phyloP scores from a whole-genome alignment of 805 yeast species.

The Yarrowia sp. region DNA sequence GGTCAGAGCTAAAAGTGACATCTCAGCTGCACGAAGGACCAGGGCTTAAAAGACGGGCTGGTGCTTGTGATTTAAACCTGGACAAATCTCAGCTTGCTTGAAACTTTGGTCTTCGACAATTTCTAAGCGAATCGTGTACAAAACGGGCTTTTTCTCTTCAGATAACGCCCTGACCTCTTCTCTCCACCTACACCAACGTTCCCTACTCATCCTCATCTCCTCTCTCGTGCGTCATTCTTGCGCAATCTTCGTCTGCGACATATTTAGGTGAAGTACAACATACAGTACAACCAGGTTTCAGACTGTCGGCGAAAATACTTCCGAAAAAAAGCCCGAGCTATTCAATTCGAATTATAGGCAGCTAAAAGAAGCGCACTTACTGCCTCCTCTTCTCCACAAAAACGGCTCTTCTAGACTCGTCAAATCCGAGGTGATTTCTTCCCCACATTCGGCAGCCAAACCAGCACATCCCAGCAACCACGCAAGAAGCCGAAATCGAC shows the following conservation, averaged over 20 bases:
- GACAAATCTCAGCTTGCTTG: conserved; percentile 9
- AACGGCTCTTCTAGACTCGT: background rate
- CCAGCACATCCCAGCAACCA: background rate
- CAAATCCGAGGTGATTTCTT: background rate
- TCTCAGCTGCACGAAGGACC: conserved; percentile 21
- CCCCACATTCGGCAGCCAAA: background rate
- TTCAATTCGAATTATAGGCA: background rate
- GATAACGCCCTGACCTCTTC: background rate
- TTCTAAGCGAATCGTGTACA: background rate
- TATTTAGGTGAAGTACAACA: background rate
- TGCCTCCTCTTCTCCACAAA: background rate
- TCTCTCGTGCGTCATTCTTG: conserved; percentile 2
- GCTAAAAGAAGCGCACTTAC: background rate
- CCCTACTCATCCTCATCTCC: background rate
- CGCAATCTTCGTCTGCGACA: conserved; percentile 17
- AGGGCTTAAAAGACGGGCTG: conserved; percentile 22
- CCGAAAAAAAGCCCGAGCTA: background rate
- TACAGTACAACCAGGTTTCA: background rate
- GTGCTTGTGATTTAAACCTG: conserved; percentile 24
- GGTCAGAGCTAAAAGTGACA: conserved; percentile 15
- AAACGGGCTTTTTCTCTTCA: background rate
- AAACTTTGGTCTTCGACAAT: background rate
- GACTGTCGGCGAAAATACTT: background rate
- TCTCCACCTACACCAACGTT: background rate
- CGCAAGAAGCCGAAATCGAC: background rate